Base-by-base conservation (phyloP, 2,329 filamentous ascomycete genomes). In the Aspergillus fumigatus region DNA sequence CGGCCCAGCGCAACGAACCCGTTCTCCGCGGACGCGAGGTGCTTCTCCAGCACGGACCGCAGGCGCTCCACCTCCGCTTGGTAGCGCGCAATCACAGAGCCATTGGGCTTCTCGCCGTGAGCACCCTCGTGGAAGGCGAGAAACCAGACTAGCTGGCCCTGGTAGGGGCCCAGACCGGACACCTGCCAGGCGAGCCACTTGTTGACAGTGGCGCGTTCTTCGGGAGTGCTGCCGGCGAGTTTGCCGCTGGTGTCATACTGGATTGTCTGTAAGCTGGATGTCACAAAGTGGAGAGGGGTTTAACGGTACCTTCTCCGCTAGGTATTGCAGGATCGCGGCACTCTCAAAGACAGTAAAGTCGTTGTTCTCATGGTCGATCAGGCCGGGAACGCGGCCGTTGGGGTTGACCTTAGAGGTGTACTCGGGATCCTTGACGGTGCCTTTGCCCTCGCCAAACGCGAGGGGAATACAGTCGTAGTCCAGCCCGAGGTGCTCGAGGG, bases 111-210 rank as follows among this genome's bases (percentile, higher is more conserved):
- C 45, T 57, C 55, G 27, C 51, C 55, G 38, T 57, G 55, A 17
- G 51, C 51, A 11, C 47, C 51, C 45, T 57, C 51, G 47, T 57
- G 55, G 51, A 54, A 57, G 47, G 25, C 17, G 8, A 57, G 45
- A 47, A 57, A 57, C 55, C 51, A 57, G 43, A 54, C 32, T 8
- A 57, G 23, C 26, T 57, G 55, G 35, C 55, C 55, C 26, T 51
- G 55, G 51, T 57, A 57, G 43, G 55, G 55, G 10, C 55, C 55
- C 3, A 57, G 55, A 7, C 55, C 55, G 32, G 55, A 54, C 14
- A 57, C 47, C 45, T 57, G 55, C 55, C 55, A 57, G 35, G 55
- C 41, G 45, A 57, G 55, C 55, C 55, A 57, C 26, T 57, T 35
- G 51, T 57, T 57, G 35, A 57, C 48, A 9, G 32, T 21, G 7